Base-by-base conservation (phyloP, 208 protist species). In the Endotrypanum monterogeii region DNA sequence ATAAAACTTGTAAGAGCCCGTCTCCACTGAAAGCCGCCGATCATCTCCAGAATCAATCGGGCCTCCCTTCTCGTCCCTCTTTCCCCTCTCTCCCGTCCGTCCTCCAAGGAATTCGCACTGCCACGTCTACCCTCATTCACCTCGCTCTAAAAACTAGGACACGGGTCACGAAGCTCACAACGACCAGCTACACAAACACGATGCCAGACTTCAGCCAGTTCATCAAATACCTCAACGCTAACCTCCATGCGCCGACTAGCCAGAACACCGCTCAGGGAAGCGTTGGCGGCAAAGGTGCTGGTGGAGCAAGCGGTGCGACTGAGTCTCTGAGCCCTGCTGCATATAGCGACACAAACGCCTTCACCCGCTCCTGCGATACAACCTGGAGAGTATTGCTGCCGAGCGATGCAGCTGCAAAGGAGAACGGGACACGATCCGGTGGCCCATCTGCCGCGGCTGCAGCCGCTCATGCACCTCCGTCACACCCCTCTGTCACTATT, bases 141-240 rank as follows among this genome's bases (percentile, higher is more conserved):
- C 54, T 25, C 37, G 39, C 37, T 25, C 14, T n/a, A 20, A 18
- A 41, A 37, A 39, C 37, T 44, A 48, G 12, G 23, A 48, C 60
- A 32, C n/a, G 3, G 60, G 12, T 46, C 18, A 30, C 23, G 16
- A 18, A 16, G 37, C n/a, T 14, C 2, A 20, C 44, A 39, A 54
- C 44, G 32, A 25, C 11, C 44, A 35, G 11, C 16, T n/a, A 14
- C 44, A 39, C 63, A 54, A 4, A 60, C 35, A 18, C 50, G 2
- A 94, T 94, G 89, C 86, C 86, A 4, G 89, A 96, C 73, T 96
- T 84, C 58, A 86, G 75, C 35, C 80, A 89, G 58, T 93, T 96
- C 30, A 83, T 94, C 37, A 96, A 95, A 76, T 89, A 88, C 73
- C 88, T 94, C 70, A 96, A 93, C 76, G 78, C 83, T 25, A 83